phyloP scores from a whole-genome alignment of 257 asterid genomes.

The Mitragyna speciosa region DNA sequence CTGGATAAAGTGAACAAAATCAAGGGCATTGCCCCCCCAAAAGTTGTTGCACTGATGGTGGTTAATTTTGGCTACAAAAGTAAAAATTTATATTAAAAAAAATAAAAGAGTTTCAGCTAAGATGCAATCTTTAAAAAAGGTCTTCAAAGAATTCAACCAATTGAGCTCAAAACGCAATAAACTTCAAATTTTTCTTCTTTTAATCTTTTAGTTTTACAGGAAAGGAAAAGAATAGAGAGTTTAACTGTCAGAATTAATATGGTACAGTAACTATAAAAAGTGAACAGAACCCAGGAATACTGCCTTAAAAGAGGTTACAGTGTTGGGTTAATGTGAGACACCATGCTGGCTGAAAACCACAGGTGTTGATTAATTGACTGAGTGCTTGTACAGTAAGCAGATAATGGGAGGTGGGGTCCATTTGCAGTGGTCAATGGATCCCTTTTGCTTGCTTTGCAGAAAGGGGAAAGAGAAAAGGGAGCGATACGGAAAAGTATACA shows the following conservation, averaged over 20 bases:
- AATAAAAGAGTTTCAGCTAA: constrained; percentile 24
- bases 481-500: background rate
- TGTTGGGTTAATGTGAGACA: constrained; percentile 24
- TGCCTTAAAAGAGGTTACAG: constrained; percentile 3
- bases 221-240: background rate
- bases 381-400: constrained; percentile 32
- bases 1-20: constrained; percentile 11
- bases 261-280: constrained; percentile 5
- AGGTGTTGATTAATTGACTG: constrained; percentile 39
- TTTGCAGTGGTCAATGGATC: background rate
- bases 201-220: too few species aligned
- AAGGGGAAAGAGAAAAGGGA: too few species aligned
- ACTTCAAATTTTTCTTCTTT: background rate
- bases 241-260: background rate
- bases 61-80: constrained; percentile 12
- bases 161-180: constrained; percentile 1
- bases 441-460: constrained; percentile 11
- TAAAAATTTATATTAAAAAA: constrained; percentile 13
- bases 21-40: background rate
- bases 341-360: constrained; percentile 20
- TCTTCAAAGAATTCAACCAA: constrained; percentile 35
- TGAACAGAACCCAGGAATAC: background rate
- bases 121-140: constrained; percentile 21
- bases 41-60: constrained; percentile 5
- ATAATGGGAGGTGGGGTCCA: constrained; percentile 15